A percentile compares a stretch with the other conserved stretches of the same genome.
Conservation (phyloP, 148 eudicot species). For the Vaccinium darrowii region DNA sequence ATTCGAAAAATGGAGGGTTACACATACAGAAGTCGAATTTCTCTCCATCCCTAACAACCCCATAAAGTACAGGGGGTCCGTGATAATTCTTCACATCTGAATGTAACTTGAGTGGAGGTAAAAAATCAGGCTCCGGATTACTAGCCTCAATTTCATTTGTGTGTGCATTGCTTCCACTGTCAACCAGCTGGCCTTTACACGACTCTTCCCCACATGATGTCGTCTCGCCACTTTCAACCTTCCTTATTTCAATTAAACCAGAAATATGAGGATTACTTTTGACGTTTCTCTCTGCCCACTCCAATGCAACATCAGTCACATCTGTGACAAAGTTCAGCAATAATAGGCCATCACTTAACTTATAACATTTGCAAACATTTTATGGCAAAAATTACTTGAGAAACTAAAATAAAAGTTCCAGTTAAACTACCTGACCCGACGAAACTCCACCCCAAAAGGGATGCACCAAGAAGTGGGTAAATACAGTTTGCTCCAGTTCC, state of each 20-base stretch:
- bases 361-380: slow-evolving; percentile 5
- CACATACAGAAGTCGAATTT: slow-evolving; percentile 97
- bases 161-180: slow-evolving; percentile 16
- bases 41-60: slow-evolving; percentile 77
- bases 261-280: slow-evolving; percentile 73
- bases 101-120: slow-evolving; percentile 12
- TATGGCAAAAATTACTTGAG: background rate
- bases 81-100: slow-evolving; percentile 37
- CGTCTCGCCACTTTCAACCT: slow-evolving; percentile 32
- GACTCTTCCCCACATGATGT: slow-evolving; percentile 19
- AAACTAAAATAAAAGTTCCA: background rate
- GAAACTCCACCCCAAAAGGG: slow-evolving; percentile 83
- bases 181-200: slow-evolving; percentile 4
- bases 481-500: slow-evolving; percentile 98
- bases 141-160: slow-evolving; percentile 15
- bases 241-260: slow-evolving; percentile 73
- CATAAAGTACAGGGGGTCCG: slow-evolving; percentile 67
- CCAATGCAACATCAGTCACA: slow-evolving; percentile 78
- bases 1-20: slow-evolving; percentile 95
- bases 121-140: slow-evolving; percentile 16
- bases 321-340: slow-evolving; percentile 45
- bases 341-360: background rate
- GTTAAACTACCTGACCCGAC: slow-evolving; percentile 73
- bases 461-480: slow-evolving; percentile 95
- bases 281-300: slow-evolving; percentile 87